phyloP scores from a whole-genome alignment of 106 monocot genomes.

The Allium sativum region DNA sequence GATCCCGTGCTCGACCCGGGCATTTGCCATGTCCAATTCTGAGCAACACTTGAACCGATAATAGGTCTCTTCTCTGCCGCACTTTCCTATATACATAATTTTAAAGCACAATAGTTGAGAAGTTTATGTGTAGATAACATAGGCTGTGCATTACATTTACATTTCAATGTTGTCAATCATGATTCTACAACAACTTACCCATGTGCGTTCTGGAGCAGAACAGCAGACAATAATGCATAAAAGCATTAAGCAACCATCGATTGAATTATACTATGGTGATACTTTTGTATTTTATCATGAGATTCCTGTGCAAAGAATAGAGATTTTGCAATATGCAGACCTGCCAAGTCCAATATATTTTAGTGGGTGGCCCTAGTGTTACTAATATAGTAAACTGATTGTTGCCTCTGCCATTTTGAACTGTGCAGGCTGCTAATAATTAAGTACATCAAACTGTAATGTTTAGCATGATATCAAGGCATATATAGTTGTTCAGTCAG shows the following conservation, averaged over 20 bases:
- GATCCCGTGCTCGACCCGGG: constrained; percentile 7
- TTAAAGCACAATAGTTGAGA: not conserved
- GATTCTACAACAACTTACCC: not conserved
- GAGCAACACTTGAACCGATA: constrained; percentile 6
- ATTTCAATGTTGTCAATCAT: not conserved
- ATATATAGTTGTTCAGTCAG: too few species aligned
- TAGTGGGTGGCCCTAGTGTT: not conserved
- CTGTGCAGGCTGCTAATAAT: not conserved
- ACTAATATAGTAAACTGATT: not conserved
- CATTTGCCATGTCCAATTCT: constrained; percentile 34
- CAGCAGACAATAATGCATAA: not conserved
- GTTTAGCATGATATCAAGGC: too few species aligned
- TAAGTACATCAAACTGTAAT: not conserved
- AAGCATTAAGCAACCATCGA: not conserved
- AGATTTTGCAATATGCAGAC: not conserved
- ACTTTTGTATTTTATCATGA: not conserved
- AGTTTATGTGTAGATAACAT: not conserved
- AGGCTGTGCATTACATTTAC: not conserved
- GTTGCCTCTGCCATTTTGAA: not conserved
- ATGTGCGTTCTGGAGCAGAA: not conserved
- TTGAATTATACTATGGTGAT: not conserved
- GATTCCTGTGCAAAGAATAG: not conserved
- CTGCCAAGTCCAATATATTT: not conserved
- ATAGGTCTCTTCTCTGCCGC: constrained; percentile 19
- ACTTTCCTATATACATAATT: constrained; percentile 19